phyloP scores from a whole-genome alignment of 2,329 filamentous ascomycete genomes.

The Aspergillus texensis region DNA sequence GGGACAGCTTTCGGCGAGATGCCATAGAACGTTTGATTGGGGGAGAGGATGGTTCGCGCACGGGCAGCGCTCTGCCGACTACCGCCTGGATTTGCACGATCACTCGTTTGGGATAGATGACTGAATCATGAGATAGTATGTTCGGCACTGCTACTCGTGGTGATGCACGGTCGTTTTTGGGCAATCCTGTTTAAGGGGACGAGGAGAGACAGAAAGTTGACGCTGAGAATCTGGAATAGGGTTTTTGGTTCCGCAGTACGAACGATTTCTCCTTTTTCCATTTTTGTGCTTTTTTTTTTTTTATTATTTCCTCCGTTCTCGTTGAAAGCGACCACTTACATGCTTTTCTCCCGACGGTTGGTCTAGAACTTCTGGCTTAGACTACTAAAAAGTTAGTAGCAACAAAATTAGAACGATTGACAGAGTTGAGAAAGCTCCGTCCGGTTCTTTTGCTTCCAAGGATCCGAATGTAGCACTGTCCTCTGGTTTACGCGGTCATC shows the following conservation, averaged over 20 bases:
- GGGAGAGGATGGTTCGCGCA: conserved; percentile 22
- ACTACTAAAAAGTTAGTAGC: conserved; percentile 5
- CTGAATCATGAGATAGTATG: conserved; percentile 22
- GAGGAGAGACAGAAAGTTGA: not conserved
- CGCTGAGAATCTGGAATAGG: conserved; percentile 12
- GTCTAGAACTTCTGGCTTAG: conserved; percentile 4
- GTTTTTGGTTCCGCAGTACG: conserved; percentile 13
- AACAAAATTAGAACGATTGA: conserved; percentile 3
- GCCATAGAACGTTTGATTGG: conserved; percentile 26
- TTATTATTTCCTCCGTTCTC: not conserved
- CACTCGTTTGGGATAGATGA: conserved; percentile 21
- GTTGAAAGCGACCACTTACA: conserved; percentile 9
- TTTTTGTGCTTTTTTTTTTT: conserved; percentile 1
- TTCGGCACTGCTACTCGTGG: conserved; percentile 19
- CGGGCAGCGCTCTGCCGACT: conserved; percentile 26
- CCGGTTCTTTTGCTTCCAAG: conserved; percentile 1
- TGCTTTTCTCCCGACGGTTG: not conserved
- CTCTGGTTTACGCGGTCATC: not conserved
- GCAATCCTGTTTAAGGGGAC: conserved; percentile 11
- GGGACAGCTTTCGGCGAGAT: conserved; percentile 33
- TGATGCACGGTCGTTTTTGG: conserved; percentile 18
- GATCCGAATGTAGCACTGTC: not conserved
- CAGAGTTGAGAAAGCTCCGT: conserved; percentile 4
- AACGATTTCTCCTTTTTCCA: conserved; percentile 4
- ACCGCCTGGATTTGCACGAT: conserved; percentile 23